These are phyloP conservation scores for Millerozyma miso DNA, from an alignment of 805 yeast species.

Conservation along the genomic window DNA sequence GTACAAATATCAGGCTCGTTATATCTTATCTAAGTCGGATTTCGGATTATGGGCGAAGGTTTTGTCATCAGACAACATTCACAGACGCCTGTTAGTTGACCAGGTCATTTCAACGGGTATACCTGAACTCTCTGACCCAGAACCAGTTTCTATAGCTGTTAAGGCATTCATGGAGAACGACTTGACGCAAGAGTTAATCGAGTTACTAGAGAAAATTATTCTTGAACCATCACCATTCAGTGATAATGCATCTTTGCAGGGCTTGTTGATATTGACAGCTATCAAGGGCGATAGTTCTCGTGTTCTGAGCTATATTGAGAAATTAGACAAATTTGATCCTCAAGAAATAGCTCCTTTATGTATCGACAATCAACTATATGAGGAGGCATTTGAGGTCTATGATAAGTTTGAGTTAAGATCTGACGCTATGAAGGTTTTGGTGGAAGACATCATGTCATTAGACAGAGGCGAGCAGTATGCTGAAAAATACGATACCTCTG, in stretches of 20 bases:
- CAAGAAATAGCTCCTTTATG: conserved; percentile 91
- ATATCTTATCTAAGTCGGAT: conserved; percentile 85
- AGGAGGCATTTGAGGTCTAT: conserved; percentile 92
- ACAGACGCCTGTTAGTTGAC: conserved; percentile 88
- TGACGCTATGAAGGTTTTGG: conserved; percentile 85
- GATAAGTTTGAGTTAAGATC: conserved; percentile 73
- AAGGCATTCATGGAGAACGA: conserved; percentile 96
- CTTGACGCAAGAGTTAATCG: conserved; percentile 88
- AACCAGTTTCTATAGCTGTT: conserved; percentile 88
- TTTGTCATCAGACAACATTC: conserved; percentile 66
- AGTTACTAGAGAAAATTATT: conserved; percentile 90
- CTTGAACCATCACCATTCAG: conserved; percentile 96
- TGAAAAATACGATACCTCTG: conserved; percentile 80
- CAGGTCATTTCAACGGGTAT: conserved; percentile 95
- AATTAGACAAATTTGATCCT: conserved; percentile 86
- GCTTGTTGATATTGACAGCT: conserved; percentile 87
- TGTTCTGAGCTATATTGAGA: conserved; percentile 79
- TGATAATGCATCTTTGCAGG: conserved; percentile 93
- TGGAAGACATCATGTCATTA: conserved; percentile 88
- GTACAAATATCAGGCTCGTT: conserved; percentile 99
- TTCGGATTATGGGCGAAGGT: conserved; percentile 77
- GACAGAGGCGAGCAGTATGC: conserved; percentile 94
- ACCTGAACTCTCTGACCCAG: conserved; percentile 89
- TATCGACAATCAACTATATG: conserved; percentile 80
- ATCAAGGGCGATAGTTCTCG: conserved; percentile 89